Percentiles rank a stretch among this genome's conserved stretches.
These are phyloP conservation scores for Penicillium taxi DNA, from an alignment of 495 filamentous ascomycete species.

Conservation along the genomic window DNA sequence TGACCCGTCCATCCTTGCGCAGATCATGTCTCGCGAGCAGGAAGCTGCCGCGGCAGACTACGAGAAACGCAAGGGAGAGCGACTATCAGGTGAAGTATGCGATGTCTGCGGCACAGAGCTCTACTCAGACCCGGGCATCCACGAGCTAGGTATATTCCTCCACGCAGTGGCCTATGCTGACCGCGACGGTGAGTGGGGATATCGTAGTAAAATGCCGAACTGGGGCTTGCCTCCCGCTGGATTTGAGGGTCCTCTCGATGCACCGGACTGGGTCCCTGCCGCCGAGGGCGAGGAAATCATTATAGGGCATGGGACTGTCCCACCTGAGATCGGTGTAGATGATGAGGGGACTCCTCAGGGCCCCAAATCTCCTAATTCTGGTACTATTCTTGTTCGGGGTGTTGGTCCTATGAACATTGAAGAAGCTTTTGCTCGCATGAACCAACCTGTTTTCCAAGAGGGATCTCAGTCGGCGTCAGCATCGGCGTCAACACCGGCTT, in stretches of 20 bases:
- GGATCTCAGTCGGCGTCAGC: no score
- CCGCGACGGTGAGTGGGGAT: slow-evolving; percentile 71
- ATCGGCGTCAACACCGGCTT: no score
- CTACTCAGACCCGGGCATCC: slow-evolving; percentile 81
- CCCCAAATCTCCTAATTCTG: slow-evolving; percentile 2
- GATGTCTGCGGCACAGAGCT: slow-evolving; percentile 75
- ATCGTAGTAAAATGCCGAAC: slow-evolving; percentile 70
- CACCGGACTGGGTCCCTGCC: slow-evolving; percentile 35
- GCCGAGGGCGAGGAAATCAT: slow-evolving; percentile 30
- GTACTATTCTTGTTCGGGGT: slow-evolving; percentile 12
- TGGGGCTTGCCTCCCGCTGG: slow-evolving; percentile 77
- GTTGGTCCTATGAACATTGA: slow-evolving; percentile 16
- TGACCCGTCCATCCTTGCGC: slow-evolving; percentile 29
- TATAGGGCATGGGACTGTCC: slow-evolving; percentile 30
- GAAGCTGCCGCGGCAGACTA: slow-evolving; percentile 85
- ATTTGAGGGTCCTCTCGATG: slow-evolving; percentile 49
- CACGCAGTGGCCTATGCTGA: slow-evolving; percentile 87
- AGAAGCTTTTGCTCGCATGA: background rate
- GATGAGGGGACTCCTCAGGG: slow-evolving; percentile 4
- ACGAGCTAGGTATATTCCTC: slow-evolving; percentile 88
- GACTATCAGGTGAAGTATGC: slow-evolving; percentile 79
- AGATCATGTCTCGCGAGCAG: slow-evolving; percentile 48
- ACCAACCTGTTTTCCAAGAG: no score
- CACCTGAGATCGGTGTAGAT: slow-evolving; percentile 18
- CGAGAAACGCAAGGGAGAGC: slow-evolving; percentile 70